These are phyloP conservation scores for Diplotaxis tenuifolia DNA, from an alignment of 345 rosid species.

Conservation along the genomic window DNA sequence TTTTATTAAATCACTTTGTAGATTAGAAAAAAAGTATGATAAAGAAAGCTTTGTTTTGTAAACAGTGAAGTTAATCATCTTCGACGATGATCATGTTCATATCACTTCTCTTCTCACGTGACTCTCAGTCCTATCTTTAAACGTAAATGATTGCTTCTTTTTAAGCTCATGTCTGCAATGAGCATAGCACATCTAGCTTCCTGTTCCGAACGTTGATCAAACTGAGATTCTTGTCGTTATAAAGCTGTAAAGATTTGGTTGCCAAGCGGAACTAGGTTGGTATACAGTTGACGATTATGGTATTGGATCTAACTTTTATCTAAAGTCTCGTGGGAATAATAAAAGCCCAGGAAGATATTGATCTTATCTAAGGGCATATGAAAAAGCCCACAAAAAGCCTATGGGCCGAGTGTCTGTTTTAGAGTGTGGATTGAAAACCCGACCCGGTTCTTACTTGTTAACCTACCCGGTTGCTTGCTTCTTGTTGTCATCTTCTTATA, in stretches of 20 bases:
- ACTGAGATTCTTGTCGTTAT: neutral
- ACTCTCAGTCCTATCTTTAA: neutral
- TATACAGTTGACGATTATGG: neutral
- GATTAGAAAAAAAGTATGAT: neutral
- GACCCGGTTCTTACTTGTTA: slow-evolving; percentile 27
- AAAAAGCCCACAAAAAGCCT: neutral
- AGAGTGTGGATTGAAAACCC: neutral
- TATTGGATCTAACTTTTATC: neutral
- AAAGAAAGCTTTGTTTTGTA: neutral
- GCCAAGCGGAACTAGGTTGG: neutral
- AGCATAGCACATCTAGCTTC: too few species aligned
- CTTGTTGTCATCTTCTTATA: slow-evolving; percentile 20
- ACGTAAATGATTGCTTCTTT: neutral
- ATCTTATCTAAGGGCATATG: neutral
- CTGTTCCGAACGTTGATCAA: too few species aligned
- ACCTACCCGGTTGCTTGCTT: slow-evolving; percentile 25
- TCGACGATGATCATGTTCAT: slow-evolving; percentile 51
- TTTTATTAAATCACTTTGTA: slow-evolving; percentile 23
- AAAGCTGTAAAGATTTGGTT: neutral
- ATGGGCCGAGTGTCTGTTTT: neutral
- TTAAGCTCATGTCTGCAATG: neutral
- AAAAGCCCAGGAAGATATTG: neutral
- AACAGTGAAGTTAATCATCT: slow-evolving; percentile 24
- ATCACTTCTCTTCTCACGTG: slow-evolving; percentile 34
- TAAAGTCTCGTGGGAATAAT: neutral